phyloP scores from a whole-genome alignment of 2,329 filamentous ascomycete species.

The Stemphylium beticola region DNA sequence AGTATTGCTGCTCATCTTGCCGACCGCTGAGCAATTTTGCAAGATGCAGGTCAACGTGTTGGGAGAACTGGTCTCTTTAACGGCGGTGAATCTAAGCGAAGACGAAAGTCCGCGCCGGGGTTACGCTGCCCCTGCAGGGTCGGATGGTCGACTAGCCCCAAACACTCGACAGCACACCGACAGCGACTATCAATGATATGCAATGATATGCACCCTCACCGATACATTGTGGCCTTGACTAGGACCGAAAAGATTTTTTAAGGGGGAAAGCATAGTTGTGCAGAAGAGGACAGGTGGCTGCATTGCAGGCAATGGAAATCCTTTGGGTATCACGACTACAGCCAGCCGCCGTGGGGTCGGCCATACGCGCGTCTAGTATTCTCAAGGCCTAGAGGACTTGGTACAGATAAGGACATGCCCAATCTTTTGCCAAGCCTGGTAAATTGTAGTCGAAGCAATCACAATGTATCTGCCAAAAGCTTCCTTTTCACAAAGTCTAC shows the following conservation, averaged over 20 bases:
- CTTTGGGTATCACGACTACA: too few species aligned
- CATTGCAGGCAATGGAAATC: background rate
- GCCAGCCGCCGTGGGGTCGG: too few species aligned
- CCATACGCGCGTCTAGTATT: background rate
- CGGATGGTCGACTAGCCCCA: constrained; percentile 13
- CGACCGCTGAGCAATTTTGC: constrained; percentile 42
- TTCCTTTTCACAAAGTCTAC: constrained; percentile 43
- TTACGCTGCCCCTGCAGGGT: constrained; percentile 15
- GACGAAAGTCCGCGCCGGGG: constrained; percentile 14
- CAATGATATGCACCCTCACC: constrained; percentile 2
- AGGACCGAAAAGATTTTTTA: background rate
- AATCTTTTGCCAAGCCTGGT: constrained; percentile 5
- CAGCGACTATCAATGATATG: constrained; percentile 1
- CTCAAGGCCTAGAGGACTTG: background rate
- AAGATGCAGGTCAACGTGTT: constrained; percentile 31
- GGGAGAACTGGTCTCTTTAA: constrained; percentile 34
- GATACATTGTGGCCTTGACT: background rate
- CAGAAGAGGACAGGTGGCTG: background rate
- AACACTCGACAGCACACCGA: constrained; percentile 10
- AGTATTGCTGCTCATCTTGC: constrained; percentile 45
- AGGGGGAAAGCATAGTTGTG: background rate
- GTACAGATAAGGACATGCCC: constrained; percentile 1
- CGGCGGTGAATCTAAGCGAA: constrained; percentile 43
- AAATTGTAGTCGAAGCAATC: background rate
- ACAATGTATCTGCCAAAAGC: constrained; percentile 32